phyloP scores from a whole-genome alignment of 2,329 filamentous ascomycete genomes.

The Claviceps sorghi region DNA sequence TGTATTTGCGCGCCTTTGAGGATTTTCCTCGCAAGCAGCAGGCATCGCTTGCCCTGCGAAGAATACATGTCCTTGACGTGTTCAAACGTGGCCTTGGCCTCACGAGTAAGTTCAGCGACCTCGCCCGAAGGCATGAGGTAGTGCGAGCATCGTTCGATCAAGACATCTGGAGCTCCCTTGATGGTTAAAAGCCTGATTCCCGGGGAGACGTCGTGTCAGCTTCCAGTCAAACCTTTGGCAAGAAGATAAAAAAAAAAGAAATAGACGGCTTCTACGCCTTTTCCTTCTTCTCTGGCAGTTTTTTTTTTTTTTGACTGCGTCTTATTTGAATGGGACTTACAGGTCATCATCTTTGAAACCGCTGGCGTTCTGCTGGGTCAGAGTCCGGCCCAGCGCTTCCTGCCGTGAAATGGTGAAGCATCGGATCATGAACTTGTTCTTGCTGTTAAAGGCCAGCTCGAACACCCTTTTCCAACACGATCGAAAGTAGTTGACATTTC shows the following conservation, averaged over 20 bases:
- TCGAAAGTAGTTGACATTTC: slow-evolving; percentile 43
- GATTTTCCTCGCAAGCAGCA: slow-evolving; percentile 49
- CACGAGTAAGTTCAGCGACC: slow-evolving; percentile 31
- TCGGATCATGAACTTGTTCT: slow-evolving; percentile 70
- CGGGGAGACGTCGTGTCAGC: neutral
- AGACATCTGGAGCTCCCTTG: slow-evolving; percentile 64
- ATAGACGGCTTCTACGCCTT: neutral
- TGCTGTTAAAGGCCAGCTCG: slow-evolving; percentile 63
- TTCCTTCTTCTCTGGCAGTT: neutral
- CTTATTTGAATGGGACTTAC: slow-evolving; percentile 12
- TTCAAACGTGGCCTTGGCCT: slow-evolving; percentile 33
- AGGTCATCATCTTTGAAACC: slow-evolving; percentile 23
- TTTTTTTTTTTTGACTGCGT: neutral
- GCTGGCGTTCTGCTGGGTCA: slow-evolving; percentile 21
- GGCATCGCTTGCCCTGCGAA: slow-evolving; percentile 50
- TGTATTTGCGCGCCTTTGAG: slow-evolving; percentile 27
- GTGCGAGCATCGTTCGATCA: slow-evolving; percentile 47
- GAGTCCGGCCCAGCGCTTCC: slow-evolving; percentile 19
- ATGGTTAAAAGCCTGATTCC: slow-evolving; percentile 46
- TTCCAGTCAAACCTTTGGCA: no score
- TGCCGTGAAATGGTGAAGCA: slow-evolving; percentile 33
- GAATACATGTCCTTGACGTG: slow-evolving; percentile 54
- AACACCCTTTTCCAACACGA: slow-evolving; percentile 51
- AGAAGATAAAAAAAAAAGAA: neutral
- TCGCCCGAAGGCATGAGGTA: slow-evolving; percentile 42